These are phyloP conservation scores for Asterophora parasitica DNA, from an alignment of 768 basidiomycete species.

Conservation along the genomic window DNA sequence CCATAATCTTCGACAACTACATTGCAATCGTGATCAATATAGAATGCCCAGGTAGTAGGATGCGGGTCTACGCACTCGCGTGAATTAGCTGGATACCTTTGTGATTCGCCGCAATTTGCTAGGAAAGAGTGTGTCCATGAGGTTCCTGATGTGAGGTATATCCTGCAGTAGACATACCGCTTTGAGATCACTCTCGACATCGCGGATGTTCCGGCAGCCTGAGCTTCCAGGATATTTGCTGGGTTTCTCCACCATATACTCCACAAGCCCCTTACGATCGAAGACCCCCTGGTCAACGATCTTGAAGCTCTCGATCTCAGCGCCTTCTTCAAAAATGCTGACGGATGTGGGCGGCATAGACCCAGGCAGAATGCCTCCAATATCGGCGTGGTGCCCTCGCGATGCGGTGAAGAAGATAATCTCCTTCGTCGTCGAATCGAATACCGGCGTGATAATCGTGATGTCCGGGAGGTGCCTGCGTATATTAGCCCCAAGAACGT, in stretches of 20 bases:
- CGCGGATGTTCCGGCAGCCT: conserved; percentile 80
- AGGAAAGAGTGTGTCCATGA: conserved; percentile 2
- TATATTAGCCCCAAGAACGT: conserved; percentile 2
- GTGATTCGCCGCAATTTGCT: conserved; percentile 95
- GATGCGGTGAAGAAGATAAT: conserved; percentile 94
- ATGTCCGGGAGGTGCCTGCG: conserved; percentile 62
- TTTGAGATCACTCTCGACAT: conserved; percentile 90
- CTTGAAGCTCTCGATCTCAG: conserved; percentile 87
- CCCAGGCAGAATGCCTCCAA: conserved; percentile 87
- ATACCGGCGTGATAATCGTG: conserved; percentile 92
- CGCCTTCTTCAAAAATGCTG: conserved; percentile 92
- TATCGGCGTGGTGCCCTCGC: conserved; percentile 91
- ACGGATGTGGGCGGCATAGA: conserved; percentile 95
- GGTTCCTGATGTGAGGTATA: conserved; percentile 2
- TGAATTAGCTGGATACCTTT: conserved; percentile 87
- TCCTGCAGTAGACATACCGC: conserved; percentile 48
- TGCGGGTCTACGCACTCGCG: conserved; percentile 45
- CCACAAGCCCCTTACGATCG: conserved; percentile 66
- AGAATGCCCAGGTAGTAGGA: background rate
- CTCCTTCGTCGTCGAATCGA: conserved; percentile 55
- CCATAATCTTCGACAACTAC: conserved; percentile 84
- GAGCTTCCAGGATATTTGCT: conserved; percentile 80
- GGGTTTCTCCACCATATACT: conserved; percentile 80
- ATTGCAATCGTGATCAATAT: conserved; percentile 6
- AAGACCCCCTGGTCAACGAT: conserved; percentile 82